phyloP scores from a whole-genome alignment of 371 early-diverging fungal genomes.

The Mortierella sp. region DNA sequence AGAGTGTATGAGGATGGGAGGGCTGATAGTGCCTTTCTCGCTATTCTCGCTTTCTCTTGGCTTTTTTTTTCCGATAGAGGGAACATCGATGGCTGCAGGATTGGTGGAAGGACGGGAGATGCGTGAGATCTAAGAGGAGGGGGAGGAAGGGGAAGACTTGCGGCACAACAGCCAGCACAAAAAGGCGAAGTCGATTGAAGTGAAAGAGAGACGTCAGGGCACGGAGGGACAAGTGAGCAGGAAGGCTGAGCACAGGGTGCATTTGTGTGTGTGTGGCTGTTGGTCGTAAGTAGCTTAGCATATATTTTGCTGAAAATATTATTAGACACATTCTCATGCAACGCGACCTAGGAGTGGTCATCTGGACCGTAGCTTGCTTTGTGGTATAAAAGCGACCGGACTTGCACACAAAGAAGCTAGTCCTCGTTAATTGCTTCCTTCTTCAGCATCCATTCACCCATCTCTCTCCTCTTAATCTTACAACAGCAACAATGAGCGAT shows the following conservation, averaged over 20 bases:
- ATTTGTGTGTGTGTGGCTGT: background rate
- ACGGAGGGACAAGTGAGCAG: background rate
- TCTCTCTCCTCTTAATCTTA: no score
- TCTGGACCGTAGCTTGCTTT: no score
- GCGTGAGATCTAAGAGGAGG: background rate
- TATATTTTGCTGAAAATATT: background rate
- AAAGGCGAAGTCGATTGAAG: background rate
- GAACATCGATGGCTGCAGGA: background rate
- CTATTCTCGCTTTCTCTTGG: background rate
- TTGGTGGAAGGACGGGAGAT: background rate
- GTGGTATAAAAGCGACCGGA: background rate
- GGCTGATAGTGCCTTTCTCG: background rate
- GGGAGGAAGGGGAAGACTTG: background rate
- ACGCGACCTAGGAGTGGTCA: background rate
- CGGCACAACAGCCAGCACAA: constrained; percentile 2
- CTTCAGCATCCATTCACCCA: background rate
- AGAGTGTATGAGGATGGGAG: background rate
- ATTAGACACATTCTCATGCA: background rate
- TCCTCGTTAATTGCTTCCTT: background rate
- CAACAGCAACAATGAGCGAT: background rate
- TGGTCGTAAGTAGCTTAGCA: background rate
- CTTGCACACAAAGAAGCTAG: background rate
- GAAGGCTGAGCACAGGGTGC: background rate
- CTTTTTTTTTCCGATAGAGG: background rate
- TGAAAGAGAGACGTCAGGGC: background rate